A percentile compares a stretch with the other conserved stretches of the same genome.
Conservation (phyloP, 164 flowering plant species). For the Berberis thunbergii region DNA sequence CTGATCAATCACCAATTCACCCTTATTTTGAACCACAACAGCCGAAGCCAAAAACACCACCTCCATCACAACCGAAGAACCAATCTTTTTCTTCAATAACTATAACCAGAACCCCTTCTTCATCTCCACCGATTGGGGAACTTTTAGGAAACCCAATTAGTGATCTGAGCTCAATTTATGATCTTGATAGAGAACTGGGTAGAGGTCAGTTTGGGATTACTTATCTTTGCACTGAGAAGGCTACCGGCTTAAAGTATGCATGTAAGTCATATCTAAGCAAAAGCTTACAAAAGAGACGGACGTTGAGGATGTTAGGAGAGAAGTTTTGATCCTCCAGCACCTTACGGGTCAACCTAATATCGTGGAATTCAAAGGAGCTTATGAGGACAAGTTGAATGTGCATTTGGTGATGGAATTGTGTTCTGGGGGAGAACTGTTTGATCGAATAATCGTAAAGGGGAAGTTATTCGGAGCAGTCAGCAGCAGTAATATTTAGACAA, state of each 20-base stretch:
- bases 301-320: conserved; percentile 63
- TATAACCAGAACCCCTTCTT: neutral
- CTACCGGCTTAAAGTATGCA: conserved; percentile 60
- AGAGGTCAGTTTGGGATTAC: conserved; percentile 82
- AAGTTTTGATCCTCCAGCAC: conserved; percentile 76
- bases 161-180: conserved; percentile 41
- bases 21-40: conserved; percentile 6
- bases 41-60: conserved; percentile 2
- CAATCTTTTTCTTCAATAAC: conserved; percentile 4
- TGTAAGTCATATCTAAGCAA: conserved; percentile 72
- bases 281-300: conserved; percentile 58
- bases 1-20: conserved; percentile 21
- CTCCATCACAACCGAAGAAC: neutral
- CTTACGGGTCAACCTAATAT: conserved; percentile 64
- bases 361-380: conserved; percentile 72
- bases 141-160: conserved; percentile 36
- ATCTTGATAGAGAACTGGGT: conserved; percentile 62
- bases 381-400: conserved; percentile 63
- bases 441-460: conserved; percentile 63
- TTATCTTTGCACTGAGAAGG: conserved; percentile 53
- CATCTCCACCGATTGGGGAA: conserved; percentile 29
- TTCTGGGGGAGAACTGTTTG: conserved; percentile 78
- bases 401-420: conserved; percentile 80
- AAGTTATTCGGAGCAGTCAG: conserved; percentile 57
- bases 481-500: conserved; percentile 50